These are phyloP conservation scores for Ambispora gerdemannii DNA, from an alignment of 192 early-diverging fungal species.

Conservation along the genomic window DNA sequence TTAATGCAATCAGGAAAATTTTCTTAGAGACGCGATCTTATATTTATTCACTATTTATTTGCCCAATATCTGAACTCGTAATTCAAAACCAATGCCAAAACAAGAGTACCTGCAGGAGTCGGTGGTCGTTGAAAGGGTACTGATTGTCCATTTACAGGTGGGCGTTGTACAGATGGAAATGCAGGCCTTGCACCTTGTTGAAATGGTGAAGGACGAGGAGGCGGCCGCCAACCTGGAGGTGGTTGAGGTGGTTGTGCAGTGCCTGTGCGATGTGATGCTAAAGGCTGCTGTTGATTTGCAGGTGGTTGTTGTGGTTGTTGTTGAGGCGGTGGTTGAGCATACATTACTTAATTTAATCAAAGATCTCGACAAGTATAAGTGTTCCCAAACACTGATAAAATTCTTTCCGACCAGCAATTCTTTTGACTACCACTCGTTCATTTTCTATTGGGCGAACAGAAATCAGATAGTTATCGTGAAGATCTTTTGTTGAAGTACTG, in stretches of 20 bases:
- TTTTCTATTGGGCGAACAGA: too few relatives aligned
- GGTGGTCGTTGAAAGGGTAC: conserved; percentile 31
- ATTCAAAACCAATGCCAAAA: conserved; percentile 12
- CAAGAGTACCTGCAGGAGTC: conserved; percentile 33
- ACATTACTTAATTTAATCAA: too few relatives aligned
- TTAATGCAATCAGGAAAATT: background rate
- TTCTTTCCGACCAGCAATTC: too few relatives aligned
- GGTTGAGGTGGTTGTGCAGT: conserved; percentile 19
- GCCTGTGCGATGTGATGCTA: conserved; percentile 14
- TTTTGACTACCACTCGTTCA: too few relatives aligned
- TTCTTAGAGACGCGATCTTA: background rate
- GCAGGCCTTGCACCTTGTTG: conserved; percentile 26
- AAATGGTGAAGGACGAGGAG: conserved; percentile 39
- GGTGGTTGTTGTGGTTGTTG: too few relatives aligned
- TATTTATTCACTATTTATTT: background rate
- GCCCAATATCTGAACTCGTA: conserved; percentile 33
- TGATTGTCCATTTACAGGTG: conserved; percentile 31
- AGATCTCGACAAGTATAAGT: too few relatives aligned
- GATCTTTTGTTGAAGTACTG: too few relatives aligned
- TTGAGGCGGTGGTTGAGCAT: background rate
- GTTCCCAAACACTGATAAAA: too few relatives aligned
- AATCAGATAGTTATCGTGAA: too few relatives aligned
- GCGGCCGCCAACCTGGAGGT: conserved; percentile 15
- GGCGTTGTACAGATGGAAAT: conserved; percentile 26
- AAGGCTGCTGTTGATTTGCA: conserved; percentile 12